Conservation (phyloP, 306 rosid genomes). For the Cucurbita moschata region DNA sequence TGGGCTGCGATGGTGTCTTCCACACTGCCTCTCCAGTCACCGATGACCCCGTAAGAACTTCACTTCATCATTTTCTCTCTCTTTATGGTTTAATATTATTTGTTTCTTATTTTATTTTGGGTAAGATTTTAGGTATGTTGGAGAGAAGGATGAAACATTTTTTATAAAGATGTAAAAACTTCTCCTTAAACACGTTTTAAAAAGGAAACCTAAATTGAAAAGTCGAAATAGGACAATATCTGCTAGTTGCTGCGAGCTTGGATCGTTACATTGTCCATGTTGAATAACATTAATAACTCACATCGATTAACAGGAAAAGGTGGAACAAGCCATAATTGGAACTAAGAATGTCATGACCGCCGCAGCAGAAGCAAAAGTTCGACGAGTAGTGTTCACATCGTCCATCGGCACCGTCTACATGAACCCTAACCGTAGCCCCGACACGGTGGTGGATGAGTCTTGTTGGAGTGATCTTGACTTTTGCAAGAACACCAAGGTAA, state of each 20-base stretch:
- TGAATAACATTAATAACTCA: no score
- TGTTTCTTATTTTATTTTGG: no score
- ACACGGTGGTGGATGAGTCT: slow-evolving; percentile 55
- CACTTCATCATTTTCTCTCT: neutral
- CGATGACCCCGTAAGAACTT: slow-evolving; percentile 46
- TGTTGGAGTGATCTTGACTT: slow-evolving; percentile 84
- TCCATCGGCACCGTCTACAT: slow-evolving; percentile 76
- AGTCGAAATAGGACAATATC: no score
- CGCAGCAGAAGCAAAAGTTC: slow-evolving; percentile 53
- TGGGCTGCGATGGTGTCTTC: slow-evolving; percentile 61
- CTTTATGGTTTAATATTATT: no score
- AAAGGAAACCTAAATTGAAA: no score
- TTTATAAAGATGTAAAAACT: no score
- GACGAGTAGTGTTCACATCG: slow-evolving; percentile 84
- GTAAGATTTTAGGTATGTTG: no score
- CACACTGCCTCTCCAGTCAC: slow-evolving; percentile 90
- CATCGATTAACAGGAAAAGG: slow-evolving; percentile 28
- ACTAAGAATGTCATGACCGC: slow-evolving; percentile 52
- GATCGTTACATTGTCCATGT: no score
- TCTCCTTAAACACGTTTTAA: no score
- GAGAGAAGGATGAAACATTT: no score
- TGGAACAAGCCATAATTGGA: slow-evolving; percentile 70
- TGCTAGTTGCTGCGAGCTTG: no score
- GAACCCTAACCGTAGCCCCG: slow-evolving; percentile 54
- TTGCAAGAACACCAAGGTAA: slow-evolving; percentile 82